phyloP scores from a whole-genome alignment of 768 basidiomycete genomes.

The Saitozyma sp. region DNA sequence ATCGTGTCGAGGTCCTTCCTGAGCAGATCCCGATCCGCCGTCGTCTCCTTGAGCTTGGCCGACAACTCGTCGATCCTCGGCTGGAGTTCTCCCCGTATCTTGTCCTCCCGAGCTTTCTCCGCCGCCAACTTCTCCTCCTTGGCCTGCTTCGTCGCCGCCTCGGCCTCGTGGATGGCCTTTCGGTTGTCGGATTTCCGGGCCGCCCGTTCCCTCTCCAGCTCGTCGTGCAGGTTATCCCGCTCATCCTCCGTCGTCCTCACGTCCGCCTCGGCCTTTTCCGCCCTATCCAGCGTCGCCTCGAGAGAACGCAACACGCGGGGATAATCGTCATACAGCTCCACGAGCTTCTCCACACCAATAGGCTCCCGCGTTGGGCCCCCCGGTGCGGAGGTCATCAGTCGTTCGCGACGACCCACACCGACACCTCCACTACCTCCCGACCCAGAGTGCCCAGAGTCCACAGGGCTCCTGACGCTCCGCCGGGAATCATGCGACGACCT shows the following conservation, averaged over 20 bases:
- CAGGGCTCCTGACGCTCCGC: too few species aligned
- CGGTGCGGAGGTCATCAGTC: too few species aligned
- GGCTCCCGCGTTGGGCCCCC: neutral
- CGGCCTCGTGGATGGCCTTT: neutral
- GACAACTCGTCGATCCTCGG: slow-evolving; percentile 11
- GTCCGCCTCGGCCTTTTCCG: slow-evolving; percentile 7
- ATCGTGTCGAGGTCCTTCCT: neutral
- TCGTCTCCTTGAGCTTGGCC: slow-evolving; percentile 10
- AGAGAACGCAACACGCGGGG: neutral
- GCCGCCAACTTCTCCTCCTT: slow-evolving; percentile 7
- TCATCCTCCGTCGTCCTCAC: neutral
- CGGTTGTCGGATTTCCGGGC: slow-evolving; percentile 1
- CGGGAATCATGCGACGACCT: too few species aligned
- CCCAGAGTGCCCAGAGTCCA: too few species aligned
- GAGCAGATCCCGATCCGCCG: slow-evolving; percentile 1
- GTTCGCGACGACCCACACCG: too few species aligned
- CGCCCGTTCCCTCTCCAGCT: slow-evolving; percentile 5
- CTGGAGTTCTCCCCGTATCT: slow-evolving; percentile 11
- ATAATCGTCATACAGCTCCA: slow-evolving; percentile 17
- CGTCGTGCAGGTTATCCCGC: neutral
- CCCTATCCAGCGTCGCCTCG: slow-evolving; percentile 2
- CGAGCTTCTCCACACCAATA: slow-evolving; percentile 11
- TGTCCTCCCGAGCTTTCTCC: slow-evolving; percentile 6
- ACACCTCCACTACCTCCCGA: too few species aligned
- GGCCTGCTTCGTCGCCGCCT: slow-evolving; percentile 4